A percentile compares a stretch with the other conserved stretches of the same genome.
phyloP scores from a whole-genome alignment of 139 green algal species.

The Chara braunii region DNA sequence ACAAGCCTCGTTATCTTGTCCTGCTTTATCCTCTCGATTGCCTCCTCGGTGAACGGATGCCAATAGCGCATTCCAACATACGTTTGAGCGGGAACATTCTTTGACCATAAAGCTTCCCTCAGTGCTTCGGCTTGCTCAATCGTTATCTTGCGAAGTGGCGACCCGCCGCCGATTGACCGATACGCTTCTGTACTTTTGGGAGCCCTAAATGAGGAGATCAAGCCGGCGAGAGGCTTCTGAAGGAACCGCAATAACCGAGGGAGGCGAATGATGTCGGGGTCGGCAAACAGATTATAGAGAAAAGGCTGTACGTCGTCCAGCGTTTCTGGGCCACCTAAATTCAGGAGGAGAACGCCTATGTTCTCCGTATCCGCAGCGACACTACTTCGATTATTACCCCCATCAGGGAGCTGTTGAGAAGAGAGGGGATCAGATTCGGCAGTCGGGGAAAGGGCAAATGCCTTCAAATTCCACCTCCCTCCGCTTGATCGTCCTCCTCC shows the following conservation, averaged over 20 bases:
- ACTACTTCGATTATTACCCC: too few species aligned
- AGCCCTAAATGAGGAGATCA: conserved; percentile 75
- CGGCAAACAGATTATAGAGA: conserved; percentile 97
- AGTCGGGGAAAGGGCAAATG: too few species aligned
- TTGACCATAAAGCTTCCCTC: conserved; percentile 26
- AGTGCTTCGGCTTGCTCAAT: conserved; percentile 77
- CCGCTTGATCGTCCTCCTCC: too few species aligned
- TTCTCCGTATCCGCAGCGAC: conserved; percentile 10
- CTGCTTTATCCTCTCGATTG: conserved; percentile 72
- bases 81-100: conserved; percentile 47
- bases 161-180: conserved; percentile 87
- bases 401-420: too few species aligned
- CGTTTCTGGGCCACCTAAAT: conserved; percentile 90
- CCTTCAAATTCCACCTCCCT: too few species aligned
- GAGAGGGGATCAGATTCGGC: too few species aligned
- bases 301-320: conserved; percentile 96
- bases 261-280: conserved; percentile 92
- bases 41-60: conserved; percentile 96
- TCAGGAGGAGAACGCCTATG: conserved; percentile 92
- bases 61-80: conserved; percentile 99
- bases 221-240: conserved; percentile 68
- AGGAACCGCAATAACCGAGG: conserved; percentile 59
- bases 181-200: conserved; percentile 76
- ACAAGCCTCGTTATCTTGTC: conserved; percentile 77
- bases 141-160: conserved; percentile 86